Conservation (phyloP, 148 eudicot species). For the Linanthus parryae region DNA sequence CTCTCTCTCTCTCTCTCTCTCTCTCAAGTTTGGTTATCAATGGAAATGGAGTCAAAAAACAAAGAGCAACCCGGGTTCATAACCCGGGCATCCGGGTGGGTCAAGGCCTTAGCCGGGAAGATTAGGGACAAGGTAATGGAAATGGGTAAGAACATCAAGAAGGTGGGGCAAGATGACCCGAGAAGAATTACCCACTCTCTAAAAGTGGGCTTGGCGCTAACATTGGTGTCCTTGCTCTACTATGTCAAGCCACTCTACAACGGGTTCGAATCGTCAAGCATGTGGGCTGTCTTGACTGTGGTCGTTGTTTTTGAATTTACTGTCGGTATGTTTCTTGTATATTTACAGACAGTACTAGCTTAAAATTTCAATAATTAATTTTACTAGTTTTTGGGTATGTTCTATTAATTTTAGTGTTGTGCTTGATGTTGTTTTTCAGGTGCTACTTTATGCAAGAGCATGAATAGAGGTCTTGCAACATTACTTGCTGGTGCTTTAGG, state of each 20-base stretch:
- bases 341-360: too few species aligned
- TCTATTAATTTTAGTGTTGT: neutral
- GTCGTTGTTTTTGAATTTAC: constrained; percentile 74
- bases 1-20: too few species aligned
- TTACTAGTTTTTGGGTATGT: too few species aligned
- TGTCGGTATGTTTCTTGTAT: constrained; percentile 43
- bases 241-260: constrained; percentile 53
- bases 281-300: constrained; percentile 88
- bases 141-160: constrained; percentile 14
- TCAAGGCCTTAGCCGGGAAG: constrained; percentile 15
- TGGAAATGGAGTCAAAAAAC: too few species aligned
- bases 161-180: constrained; percentile 58
- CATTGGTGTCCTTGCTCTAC: constrained; percentile 62
- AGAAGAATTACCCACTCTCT: constrained; percentile 63
- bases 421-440: constrained; percentile 30
- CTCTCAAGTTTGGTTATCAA: too few species aligned
- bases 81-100: too few species aligned
- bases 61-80: too few species aligned
- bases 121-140: constrained; percentile 11
- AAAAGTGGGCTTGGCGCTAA: constrained; percentile 65
- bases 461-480: constrained; percentile 63
- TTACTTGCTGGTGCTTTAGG: constrained; percentile 57
- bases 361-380: too few species aligned
- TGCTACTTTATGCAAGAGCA: constrained; percentile 63
- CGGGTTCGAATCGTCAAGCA: constrained; percentile 51